These are phyloP conservation scores for Suhomyces taliae DNA, from an alignment of 1,139 yeast genomes.

Conservation along the genomic window DNA sequence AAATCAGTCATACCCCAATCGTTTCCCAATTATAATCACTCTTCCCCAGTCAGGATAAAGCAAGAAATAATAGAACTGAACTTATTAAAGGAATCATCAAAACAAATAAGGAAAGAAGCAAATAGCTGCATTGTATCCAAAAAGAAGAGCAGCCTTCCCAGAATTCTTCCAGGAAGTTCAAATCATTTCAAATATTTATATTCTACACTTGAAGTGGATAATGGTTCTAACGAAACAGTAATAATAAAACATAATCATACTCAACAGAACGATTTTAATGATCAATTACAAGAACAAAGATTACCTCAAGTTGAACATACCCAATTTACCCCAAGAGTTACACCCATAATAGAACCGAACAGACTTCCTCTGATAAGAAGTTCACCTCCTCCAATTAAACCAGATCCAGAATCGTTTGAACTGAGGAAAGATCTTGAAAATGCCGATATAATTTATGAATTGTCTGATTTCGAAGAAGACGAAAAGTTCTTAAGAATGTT, in stretches of 20 bases:
- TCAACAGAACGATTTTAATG: not conserved
- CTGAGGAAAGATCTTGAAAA: conserved; percentile 7
- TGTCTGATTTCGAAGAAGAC: conserved; percentile 33
- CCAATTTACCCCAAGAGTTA: not conserved
- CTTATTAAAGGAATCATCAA: too few species aligned
- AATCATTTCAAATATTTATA: conserved; percentile 8
- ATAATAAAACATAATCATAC: not conserved
- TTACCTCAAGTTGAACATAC: not conserved
- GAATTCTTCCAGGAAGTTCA: conserved; percentile 14
- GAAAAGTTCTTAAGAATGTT: conserved; percentile 19
- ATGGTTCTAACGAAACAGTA: not conserved
- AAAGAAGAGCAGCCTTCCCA: not conserved
- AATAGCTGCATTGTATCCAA: too few species aligned
- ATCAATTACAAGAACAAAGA: not conserved
- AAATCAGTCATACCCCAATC: too few species aligned
- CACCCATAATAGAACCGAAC: not conserved
- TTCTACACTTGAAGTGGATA: not conserved
- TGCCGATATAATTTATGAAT: conserved; percentile 20
- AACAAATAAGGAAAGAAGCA: not conserved
- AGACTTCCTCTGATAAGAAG: not conserved
- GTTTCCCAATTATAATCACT: too few species aligned
- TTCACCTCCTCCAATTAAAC: not conserved
- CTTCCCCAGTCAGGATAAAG: too few species aligned
- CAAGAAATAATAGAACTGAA: too few species aligned
- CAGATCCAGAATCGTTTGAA: conserved; percentile 5